Base-by-base conservation (phyloP, 495 filamentous ascomycete genomes). In the Chlorociboria aeruginascens region DNA sequence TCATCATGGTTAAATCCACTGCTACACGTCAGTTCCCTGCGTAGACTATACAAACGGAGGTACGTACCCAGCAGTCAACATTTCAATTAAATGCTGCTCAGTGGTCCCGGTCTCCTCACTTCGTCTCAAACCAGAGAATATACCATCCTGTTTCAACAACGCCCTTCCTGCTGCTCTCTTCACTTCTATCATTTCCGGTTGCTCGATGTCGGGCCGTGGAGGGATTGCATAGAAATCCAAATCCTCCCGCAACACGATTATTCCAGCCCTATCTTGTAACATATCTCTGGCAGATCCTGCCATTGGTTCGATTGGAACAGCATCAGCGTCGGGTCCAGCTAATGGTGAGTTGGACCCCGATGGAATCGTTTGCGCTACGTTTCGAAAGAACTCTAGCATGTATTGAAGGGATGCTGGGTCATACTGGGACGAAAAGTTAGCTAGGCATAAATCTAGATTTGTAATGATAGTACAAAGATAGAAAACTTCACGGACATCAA, bases 321-420 rank as follows among this genome's bases (percentile, higher is more conserved):
- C 73, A 32, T 85, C 82, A 17, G 70, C 61, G 28, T 83, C 81
- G 2, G 74, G 72, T 8, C 73, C 77, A 35, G 76, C 69, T 34
- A 68, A 75, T 8, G 77, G 74, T 9, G 83, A 82, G 31, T 72
- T 72, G 9, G 73, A 68, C 36, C 82, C 76, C 25, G 75, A 75
- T 9, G 89, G 89, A 44, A 99, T 96, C 29, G 85, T 90, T 60
- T 95, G 87, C 30, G 92, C 90, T 44, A 99, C 89, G 43, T 79
- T 79, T 36, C 92, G 86, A 72, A 99, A 99, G 69, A 99, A 99
- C 54, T 97, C 92, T 41, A 99, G 77, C 93, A 99, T 99, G 70
- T 97, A 99, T 65, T 96, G 87, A 25, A 99, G 76, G 32, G 89
- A 95, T 25, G 81, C 78, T 29, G 92, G 90, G 63, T 99, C 92